Percentiles rank a stretch among this genome's conserved stretches.
Conservation (phyloP, 2,329 filamentous ascomycete genomes). For the Ascochyta fabae region DNA sequence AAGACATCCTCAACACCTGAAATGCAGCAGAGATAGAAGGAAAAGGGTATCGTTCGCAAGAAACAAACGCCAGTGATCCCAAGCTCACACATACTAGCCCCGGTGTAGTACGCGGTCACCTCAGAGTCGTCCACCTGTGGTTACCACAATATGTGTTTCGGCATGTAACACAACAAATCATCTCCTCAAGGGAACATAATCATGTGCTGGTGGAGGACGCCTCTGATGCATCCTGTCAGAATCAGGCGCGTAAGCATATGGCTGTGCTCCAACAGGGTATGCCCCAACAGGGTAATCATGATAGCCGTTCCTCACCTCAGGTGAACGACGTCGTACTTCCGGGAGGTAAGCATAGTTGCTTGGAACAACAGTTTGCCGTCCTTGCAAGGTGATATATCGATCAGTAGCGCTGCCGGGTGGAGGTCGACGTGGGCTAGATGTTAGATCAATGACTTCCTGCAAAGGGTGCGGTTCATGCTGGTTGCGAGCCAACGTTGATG, state of each 20-base stretch:
- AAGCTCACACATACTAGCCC: slow-evolving; percentile 7
- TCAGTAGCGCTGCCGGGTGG: slow-evolving; percentile 11
- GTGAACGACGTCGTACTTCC: slow-evolving; percentile 20
- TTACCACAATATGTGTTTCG: not conserved
- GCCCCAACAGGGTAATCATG: slow-evolving; percentile 17
- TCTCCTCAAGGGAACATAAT: slow-evolving; percentile 21
- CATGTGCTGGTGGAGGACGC: slow-evolving; percentile 13
- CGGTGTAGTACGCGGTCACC: not conserved
- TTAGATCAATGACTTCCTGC: slow-evolving; percentile 34
- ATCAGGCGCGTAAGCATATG: slow-evolving; percentile 10
- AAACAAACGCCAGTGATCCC: slow-evolving; percentile 23
- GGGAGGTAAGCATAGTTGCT: slow-evolving; percentile 22
- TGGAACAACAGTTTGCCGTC: slow-evolving; percentile 11
- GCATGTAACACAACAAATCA: slow-evolving; percentile 15
- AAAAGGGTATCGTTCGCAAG: slow-evolving; percentile 36
- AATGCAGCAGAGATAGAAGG: slow-evolving; percentile 20
- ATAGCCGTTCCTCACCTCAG: slow-evolving; percentile 27
- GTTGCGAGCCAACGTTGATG: slow-evolving; percentile 18
- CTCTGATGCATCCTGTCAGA: slow-evolving; percentile 10
- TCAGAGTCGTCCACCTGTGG: not conserved
- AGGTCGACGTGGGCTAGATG: slow-evolving; percentile 30
- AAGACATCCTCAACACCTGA: not conserved
- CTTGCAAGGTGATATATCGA: slow-evolving; percentile 10
- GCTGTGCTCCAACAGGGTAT: not conserved
- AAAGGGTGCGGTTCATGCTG: slow-evolving; percentile 18